Evolutionary conservation across 2,329 filamentous ascomycete species (phyloP).

Genomic region (Calonectria pauciramosa): DNA sequence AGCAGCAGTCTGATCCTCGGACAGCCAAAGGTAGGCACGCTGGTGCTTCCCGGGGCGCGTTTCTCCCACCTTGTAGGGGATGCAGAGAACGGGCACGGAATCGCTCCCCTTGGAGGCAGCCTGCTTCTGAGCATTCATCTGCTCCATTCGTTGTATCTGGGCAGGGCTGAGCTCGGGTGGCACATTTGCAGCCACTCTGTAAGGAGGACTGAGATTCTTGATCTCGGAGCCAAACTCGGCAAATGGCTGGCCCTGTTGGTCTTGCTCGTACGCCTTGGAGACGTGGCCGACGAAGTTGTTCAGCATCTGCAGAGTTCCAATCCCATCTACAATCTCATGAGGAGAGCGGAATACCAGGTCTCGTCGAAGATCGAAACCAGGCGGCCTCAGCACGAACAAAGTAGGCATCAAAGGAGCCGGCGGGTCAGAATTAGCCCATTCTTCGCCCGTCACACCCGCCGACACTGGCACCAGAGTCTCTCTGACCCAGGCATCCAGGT

Average conservation of each 20-base stretch:
- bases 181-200: slow-evolving; percentile 25
- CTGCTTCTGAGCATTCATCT: neutral
- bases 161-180: neutral
- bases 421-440: slow-evolving; percentile 12
- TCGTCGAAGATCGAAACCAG: slow-evolving; percentile 18
- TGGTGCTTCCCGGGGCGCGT: neutral
- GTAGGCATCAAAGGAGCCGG: slow-evolving; percentile 1
- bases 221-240: slow-evolving; percentile 39
- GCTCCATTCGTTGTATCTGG: neutral
- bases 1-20: neutral
- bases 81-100: neutral
- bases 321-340: slow-evolving; percentile 56
- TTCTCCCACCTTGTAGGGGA: neutral
- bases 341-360: slow-evolving; percentile 54
- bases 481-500: neutral
- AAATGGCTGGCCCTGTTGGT: slow-evolving; percentile 20
- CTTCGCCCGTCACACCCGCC: neutral
- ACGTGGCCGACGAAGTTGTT: slow-evolving; percentile 47
- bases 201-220: slow-evolving; percentile 33
- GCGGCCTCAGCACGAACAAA: neutral
- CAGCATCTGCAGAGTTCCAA: slow-evolving; percentile 54
- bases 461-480: neutral
- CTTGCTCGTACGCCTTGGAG: slow-evolving; percentile 39
- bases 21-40: neutral
- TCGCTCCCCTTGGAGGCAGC: neutral